These are phyloP conservation scores for Balamuthia mandrillaris DNA, from an alignment of 208 protist species.

Conservation along the genomic window DNA sequence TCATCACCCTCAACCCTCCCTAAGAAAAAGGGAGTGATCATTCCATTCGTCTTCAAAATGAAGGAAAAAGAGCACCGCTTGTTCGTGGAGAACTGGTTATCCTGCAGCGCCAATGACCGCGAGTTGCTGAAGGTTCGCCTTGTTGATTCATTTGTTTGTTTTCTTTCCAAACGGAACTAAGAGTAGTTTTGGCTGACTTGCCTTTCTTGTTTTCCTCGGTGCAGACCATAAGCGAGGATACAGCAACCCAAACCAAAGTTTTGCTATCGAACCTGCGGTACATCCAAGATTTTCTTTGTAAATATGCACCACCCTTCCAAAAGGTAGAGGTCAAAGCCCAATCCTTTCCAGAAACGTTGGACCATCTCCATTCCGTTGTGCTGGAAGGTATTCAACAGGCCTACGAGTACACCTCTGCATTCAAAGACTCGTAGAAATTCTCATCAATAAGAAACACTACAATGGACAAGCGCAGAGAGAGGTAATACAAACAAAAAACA, in stretches of 20 bases:
- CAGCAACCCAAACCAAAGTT: not conserved
- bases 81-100: conserved; percentile 54
- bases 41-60: conserved; percentile 56
- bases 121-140: not conserved
- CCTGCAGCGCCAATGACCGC: conserved; percentile 29
- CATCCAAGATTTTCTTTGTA: conserved; percentile 47
- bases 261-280: conserved; percentile 49
- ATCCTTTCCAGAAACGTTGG: conserved; percentile 43
- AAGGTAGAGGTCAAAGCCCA: conserved; percentile 52
- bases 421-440: no score
- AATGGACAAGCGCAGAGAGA: no score
- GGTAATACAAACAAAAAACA: no score
- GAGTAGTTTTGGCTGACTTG: no score
- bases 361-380: conserved; percentile 49
- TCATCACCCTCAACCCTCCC: not conserved
- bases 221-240: conserved; percentile 42
- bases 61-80: conserved; percentile 43
- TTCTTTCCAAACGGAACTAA: no score
- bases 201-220: no score
- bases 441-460: no score
- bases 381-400: conserved; percentile 53
- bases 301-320: conserved; percentile 48
- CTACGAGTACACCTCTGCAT: no score
- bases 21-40: conserved; percentile 51
- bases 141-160: no score